These are phyloP conservation scores for Holtermannia corniformis DNA, from an alignment of 768 basidiomycete genomes.

Conservation along the genomic window DNA sequence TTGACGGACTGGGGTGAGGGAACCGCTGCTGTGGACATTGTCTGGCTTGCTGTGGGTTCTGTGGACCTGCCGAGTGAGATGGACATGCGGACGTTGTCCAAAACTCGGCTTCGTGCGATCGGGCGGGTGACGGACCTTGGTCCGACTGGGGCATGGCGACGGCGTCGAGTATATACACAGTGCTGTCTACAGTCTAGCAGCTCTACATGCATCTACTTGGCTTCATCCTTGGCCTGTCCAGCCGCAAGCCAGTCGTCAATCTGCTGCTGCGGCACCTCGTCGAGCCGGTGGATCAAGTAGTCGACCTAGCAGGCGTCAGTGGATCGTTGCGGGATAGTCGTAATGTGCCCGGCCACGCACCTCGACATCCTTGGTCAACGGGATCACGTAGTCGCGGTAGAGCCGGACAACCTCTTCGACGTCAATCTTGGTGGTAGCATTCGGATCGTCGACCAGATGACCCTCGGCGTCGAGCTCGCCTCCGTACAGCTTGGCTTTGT, in stretches of 20 bases:
- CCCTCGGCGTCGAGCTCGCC: conserved; percentile 58
- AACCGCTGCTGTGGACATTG: no score
- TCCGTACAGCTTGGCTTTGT: conserved; percentile 69
- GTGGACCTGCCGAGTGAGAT: no score
- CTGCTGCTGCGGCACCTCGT: conserved; percentile 71
- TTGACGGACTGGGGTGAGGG: conserved; percentile 5
- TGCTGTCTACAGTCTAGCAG: no score
- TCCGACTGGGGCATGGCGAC: no score
- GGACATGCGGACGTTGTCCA: no score
- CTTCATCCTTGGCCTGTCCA: background rate
- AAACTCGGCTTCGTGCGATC: no score
- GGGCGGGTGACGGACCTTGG: no score
- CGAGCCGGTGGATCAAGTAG: conserved; percentile 81
- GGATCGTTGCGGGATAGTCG: background rate
- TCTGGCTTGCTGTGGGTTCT: conserved; percentile 11
- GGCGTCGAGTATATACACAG: no score
- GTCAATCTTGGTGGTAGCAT: conserved; percentile 60
- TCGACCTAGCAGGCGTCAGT: conserved; percentile 58
- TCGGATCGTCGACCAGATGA: conserved; percentile 30
- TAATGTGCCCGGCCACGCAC: conserved; percentile 45
- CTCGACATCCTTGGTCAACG: conserved; percentile 96
- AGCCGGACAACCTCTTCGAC: conserved; percentile 85
- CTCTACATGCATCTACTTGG: background rate
- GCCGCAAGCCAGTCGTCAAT: conserved; percentile 53
- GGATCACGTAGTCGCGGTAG: conserved; percentile 93